Conservation (phyloP, 306 rosid genomes). For the Phaseolus lunatus region DNA sequence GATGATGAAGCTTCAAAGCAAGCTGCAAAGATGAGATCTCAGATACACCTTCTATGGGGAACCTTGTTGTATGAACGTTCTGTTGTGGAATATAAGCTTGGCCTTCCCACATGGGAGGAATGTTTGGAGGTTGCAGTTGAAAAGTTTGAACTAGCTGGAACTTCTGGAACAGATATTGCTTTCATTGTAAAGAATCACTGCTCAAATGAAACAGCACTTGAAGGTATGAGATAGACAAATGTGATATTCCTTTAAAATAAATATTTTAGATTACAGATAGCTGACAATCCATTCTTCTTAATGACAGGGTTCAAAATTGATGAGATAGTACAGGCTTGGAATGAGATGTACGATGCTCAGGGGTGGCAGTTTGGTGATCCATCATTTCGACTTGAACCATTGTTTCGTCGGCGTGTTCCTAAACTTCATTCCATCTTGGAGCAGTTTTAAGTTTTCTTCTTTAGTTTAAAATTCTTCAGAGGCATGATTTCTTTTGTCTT, state of each 20-base stretch:
- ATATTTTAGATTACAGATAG: background rate
- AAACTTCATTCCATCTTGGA: conserved; percentile 25
- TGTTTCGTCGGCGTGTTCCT: conserved; percentile 35
- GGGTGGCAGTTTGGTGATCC: conserved; percentile 34
- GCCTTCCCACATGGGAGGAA: conserved; percentile 85
- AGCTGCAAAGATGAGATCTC: conserved; percentile 75
- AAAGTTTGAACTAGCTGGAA: conserved; percentile 88
- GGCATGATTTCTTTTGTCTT: conserved; percentile 13
- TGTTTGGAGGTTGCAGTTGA: conserved; percentile 84
- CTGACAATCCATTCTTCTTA: background rate
- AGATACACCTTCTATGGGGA: conserved; percentile 82
- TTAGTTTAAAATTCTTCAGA: background rate
- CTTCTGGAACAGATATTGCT: conserved; percentile 74
- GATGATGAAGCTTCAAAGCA: conserved; percentile 75
- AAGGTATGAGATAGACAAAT: conserved; percentile 15
- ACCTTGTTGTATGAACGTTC: conserved; percentile 84
- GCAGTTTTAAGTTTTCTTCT: conserved; percentile 32
- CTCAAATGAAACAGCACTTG: conserved; percentile 34
- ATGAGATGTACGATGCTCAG: conserved; percentile 26
- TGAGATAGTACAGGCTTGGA: conserved; percentile 34
- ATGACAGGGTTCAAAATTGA: conserved; percentile 33
- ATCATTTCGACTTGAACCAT: conserved; percentile 34
- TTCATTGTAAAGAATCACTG: conserved; percentile 29
- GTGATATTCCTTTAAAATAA: background rate
- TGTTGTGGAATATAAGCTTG: conserved; percentile 75